Evolutionary conservation across 2,329 filamentous ascomycete species (phyloP), one percentile per base, ranked within the genome.

Genomic region (Macrophomina phaseolina): DNA sequence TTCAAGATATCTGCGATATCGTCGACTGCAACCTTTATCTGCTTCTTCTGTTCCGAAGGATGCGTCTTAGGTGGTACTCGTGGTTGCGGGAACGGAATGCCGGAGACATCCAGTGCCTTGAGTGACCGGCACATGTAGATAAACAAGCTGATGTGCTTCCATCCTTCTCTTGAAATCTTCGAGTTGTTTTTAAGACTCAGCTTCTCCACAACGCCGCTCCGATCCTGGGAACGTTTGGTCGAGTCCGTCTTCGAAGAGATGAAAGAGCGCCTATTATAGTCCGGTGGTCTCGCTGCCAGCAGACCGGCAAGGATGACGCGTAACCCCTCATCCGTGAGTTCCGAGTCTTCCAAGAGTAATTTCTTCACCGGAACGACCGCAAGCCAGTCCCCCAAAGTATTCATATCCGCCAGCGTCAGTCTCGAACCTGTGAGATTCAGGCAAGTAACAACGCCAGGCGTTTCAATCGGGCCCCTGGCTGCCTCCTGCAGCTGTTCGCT

Each of bases 321-420:
- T 6, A 97, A 83, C 3, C 93, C 93, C 76, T 97, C 93, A 73
- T 98, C 94, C 1, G 87, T 92, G 45, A 99, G 80, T 5, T 93
- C 91, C 68, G 93, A 94, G 75, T 96, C 92, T 73, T 97, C 94
- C 65, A 98, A 80, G 6, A 96, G 84, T 0, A 99, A 80, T 73
- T 96, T 93, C 71, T 91, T 90, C 2, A 98, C 90, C 0, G 95
- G 94, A 0, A 98, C 94, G 6, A 99, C 89, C 5, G 95, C 94
- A 48, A 99, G 84, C 83, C 94, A 99, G 76, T 99, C 95, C 60
- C 94, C 92, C 1, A 99, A 84, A 0, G 95, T 97, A 61, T 94
- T 80, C 32, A 97, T 85, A 75, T 99, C 95, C 2, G 90, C 86
- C 53, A 96, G 80, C 67, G 94, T 91, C 80, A 99, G 85, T 76